These are phyloP conservation scores for Brassica cretica DNA, from an alignment of 345 rosid species.

Conservation along the genomic window DNA sequence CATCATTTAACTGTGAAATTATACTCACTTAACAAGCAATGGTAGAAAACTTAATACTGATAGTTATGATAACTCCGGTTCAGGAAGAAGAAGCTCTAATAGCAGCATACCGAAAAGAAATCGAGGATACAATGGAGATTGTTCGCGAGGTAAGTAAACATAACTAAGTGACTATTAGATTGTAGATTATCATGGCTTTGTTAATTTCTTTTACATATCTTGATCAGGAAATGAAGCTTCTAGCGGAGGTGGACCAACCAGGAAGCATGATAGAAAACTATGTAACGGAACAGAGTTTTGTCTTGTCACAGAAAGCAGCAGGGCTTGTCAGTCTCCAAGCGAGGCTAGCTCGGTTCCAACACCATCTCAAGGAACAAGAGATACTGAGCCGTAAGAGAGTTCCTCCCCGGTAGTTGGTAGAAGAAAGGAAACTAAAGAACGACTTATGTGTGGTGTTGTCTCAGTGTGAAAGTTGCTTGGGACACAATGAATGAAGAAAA, in stretches of 20 bases:
- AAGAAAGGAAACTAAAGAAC: constrained; percentile 10
- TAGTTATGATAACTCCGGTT: not conserved
- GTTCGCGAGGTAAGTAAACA: constrained; percentile 75
- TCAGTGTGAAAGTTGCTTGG: constrained; percentile 27
- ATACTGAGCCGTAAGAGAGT: constrained; percentile 84
- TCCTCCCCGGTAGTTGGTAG: constrained; percentile 45
- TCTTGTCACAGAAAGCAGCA: constrained; percentile 94
- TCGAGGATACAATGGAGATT: constrained; percentile 96
- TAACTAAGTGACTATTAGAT: not conserved
- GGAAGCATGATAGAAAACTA: constrained; percentile 95
- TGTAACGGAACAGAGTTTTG: constrained; percentile 83
- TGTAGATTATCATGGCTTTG: not conserved
- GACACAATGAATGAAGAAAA: constrained; percentile 11
- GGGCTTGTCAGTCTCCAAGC: constrained; percentile 94
- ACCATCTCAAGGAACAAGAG: constrained; percentile 92
- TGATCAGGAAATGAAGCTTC: constrained; percentile 90
- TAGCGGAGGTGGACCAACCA: constrained; percentile 96
- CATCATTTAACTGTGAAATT: constrained; percentile 18
- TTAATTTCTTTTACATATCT: not conserved
- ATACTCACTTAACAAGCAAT: not conserved
- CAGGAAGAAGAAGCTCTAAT: constrained; percentile 97
- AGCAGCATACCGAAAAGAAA: constrained; percentile 94
- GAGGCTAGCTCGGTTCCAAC: constrained; percentile 93
- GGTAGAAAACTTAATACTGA: not conserved
- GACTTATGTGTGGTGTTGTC: constrained; percentile 26